Percentiles rank a stretch among this genome's conserved stretches.
Evolutionary conservation across 2,329 filamentous ascomycete genomes (phyloP).

Genomic region (Aphanocladium album): DNA sequence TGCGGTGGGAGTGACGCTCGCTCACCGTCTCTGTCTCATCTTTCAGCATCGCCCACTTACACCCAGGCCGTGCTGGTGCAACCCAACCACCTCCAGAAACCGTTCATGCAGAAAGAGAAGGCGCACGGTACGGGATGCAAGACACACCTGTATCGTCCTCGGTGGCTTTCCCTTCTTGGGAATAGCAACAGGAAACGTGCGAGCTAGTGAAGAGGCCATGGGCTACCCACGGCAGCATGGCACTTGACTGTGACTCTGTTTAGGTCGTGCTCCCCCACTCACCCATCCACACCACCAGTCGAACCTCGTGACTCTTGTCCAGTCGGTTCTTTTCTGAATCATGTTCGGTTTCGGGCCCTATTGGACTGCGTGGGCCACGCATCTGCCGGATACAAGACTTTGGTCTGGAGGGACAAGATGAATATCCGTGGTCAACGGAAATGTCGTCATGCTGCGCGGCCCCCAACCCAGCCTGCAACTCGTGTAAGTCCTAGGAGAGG

Average conservation of each 20-base stretch:
- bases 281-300: not conserved
- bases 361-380: too few relatives aligned
- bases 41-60: not conserved
- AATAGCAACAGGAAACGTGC: not conserved
- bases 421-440: not conserved
- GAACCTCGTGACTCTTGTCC: slow-evolving; percentile 4
- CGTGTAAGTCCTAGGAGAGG: not conserved
- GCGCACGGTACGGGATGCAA: not conserved
- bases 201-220: not conserved
- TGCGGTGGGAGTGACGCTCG: not conserved
- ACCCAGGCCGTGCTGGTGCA: not conserved
- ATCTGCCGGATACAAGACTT: not conserved
- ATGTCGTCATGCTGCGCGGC: not conserved
- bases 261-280: not conserved
- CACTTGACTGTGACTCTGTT: not conserved
- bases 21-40: not conserved
- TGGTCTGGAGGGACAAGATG: not conserved
- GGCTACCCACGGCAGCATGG: not conserved
- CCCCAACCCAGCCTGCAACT: not conserved
- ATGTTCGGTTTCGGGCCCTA: not conserved
- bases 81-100: not conserved
- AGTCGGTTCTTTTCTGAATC: too few relatives aligned
- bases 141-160: not conserved
- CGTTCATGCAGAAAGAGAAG: not conserved
- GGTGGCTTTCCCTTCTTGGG: not conserved